phyloP scores from a whole-genome alignment of 305 asterid species.

The Fraxinus sp. region DNA sequence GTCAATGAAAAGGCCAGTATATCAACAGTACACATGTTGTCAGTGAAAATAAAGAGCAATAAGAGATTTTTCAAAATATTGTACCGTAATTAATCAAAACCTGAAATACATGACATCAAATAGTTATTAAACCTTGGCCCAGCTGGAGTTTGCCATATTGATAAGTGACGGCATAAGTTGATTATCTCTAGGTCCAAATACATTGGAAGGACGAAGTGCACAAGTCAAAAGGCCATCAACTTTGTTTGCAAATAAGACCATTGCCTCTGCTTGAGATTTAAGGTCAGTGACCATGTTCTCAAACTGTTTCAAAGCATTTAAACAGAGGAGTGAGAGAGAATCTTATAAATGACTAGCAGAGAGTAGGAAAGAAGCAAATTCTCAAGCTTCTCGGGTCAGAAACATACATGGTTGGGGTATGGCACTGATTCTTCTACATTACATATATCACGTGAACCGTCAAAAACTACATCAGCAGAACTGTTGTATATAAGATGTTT shows the following conservation, averaged over 20 bases:
- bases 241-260: constrained; percentile 69
- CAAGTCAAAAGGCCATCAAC: constrained; percentile 81
- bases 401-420: constrained; percentile 64
- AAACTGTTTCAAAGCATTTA: constrained; percentile 44
- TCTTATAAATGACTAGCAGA: constrained; percentile 11
- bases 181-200: constrained; percentile 75
- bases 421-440: constrained; percentile 79
- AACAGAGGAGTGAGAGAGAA: constrained; percentile 14
- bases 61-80: background rate
- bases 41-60: constrained; percentile 17
- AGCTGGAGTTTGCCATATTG: constrained; percentile 56
- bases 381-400: constrained; percentile 21
- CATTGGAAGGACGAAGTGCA: constrained; percentile 78
- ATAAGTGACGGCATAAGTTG: constrained; percentile 54
- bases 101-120: constrained; percentile 20
- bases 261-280: constrained; percentile 87
- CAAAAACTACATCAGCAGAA: constrained; percentile 75
- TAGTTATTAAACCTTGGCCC: constrained; percentile 68
- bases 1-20: constrained; percentile 6
- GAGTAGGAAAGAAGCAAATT: constrained; percentile 20
- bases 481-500: constrained; percentile 69
- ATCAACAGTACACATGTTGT: constrained; percentile 21
- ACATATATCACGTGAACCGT: constrained; percentile 45
- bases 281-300: constrained; percentile 72
- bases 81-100: constrained; percentile 2